Evolutionary conservation across 257 asterid genomes (phyloP).

Genomic region (Apocynum venetum): DNA sequence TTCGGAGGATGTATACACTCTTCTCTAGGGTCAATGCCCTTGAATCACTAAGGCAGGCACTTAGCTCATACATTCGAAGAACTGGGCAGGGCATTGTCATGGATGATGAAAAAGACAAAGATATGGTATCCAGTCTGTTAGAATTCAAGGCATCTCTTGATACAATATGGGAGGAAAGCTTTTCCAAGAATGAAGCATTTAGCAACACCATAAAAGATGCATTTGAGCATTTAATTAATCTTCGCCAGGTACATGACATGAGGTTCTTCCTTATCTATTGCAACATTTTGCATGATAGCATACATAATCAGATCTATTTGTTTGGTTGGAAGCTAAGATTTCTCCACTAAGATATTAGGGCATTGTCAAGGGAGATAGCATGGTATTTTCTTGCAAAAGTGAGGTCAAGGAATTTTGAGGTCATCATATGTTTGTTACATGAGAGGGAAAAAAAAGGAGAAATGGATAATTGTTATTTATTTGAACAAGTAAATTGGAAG

Average conservation of each 20-base stretch:
- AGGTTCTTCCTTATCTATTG: slow-evolving; percentile 3
- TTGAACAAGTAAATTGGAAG: not conserved
- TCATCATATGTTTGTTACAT: not conserved
- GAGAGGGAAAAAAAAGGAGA: not conserved
- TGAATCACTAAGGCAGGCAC: slow-evolving; percentile 75
- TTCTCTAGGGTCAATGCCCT: slow-evolving; percentile 74
- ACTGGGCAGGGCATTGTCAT: slow-evolving; percentile 87
- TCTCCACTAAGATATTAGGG: not conserved
- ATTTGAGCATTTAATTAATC: slow-evolving; percentile 90
- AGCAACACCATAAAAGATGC: slow-evolving; percentile 93
- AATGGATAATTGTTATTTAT: not conserved
- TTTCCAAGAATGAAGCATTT: slow-evolving; percentile 77
- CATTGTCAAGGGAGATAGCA: not conserved
- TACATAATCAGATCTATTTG: not conserved
- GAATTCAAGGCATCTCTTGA: slow-evolving; percentile 89
- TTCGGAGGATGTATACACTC: slow-evolving; percentile 76
- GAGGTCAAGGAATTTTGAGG: not conserved
- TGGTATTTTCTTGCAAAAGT: not conserved
- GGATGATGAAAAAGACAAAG: slow-evolving; percentile 98
- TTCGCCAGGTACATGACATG: slow-evolving; percentile 67
- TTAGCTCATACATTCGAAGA: slow-evolving; percentile 73
- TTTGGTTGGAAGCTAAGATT: not conserved
- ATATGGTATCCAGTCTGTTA: slow-evolving; percentile 82
- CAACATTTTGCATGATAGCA: not conserved
- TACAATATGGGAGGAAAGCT: slow-evolving; percentile 88